A percentile compares a stretch with the other conserved stretches of the same genome.
These are phyloP conservation scores for Aspergillus taichungensis DNA, from an alignment of 495 filamentous ascomycete genomes.

Conservation along the genomic window DNA sequence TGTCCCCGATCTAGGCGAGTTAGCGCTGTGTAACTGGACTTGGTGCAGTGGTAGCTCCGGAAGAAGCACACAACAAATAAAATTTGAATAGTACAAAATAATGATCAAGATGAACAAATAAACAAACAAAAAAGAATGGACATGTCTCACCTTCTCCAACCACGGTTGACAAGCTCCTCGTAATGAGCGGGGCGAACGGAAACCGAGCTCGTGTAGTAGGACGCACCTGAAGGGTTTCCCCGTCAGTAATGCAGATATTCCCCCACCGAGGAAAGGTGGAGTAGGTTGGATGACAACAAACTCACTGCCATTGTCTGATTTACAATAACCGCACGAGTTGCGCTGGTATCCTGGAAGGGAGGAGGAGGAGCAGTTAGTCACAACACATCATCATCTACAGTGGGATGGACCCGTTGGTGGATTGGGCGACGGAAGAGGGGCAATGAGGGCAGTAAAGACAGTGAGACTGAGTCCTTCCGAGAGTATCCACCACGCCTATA, in stretches of 20 bases:
- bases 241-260: slow-evolving; percentile 14
- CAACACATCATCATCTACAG: slow-evolving; percentile 3
- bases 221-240: slow-evolving; percentile 52
- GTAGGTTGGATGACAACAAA: slow-evolving; percentile 10
- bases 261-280: slow-evolving; percentile 2
- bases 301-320: slow-evolving; percentile 44
- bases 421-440: too few species aligned
- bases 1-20: slow-evolving; percentile 51
- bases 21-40: slow-evolving; percentile 4
- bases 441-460: too few species aligned
- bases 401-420: too few species aligned
- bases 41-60: not conserved
- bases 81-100: not conserved
- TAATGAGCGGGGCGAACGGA: slow-evolving; percentile 66
- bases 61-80: not conserved
- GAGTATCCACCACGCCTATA: too few species aligned
- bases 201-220: slow-evolving; percentile 68
- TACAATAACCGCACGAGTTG: slow-evolving; percentile 49
- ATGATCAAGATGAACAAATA: not conserved
- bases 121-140: not conserved
- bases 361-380: slow-evolving; percentile 7
- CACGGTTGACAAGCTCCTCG: slow-evolving; percentile 72
- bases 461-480: too few species aligned
- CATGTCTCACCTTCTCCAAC: slow-evolving; percentile 68
- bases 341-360: slow-evolving; percentile 37